Evolutionary conservation across 2,329 filamentous ascomycete genomes (phyloP).

Genomic region (Lasiodiplodia theobromae): DNA sequence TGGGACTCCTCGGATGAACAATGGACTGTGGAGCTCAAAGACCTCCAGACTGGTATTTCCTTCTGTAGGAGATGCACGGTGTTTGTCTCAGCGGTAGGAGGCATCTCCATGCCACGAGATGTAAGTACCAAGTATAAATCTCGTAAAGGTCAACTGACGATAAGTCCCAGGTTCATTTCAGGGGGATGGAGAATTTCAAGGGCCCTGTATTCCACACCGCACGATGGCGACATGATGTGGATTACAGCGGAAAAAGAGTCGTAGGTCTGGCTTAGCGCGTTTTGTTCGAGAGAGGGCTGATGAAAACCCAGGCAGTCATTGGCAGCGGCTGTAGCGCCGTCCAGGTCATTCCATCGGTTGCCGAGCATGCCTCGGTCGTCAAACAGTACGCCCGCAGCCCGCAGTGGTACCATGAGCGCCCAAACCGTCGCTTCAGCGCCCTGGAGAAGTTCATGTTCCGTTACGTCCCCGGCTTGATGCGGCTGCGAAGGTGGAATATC

Average conservation of each 20-base stretch:
- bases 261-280: conserved; percentile 3
- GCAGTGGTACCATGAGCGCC: conserved; percentile 47
- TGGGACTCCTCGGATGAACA: conserved; percentile 32
- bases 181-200: conserved; percentile 39
- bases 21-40: not conserved
- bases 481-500: conserved; percentile 29
- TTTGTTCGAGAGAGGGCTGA: not conserved
- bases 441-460: conserved; percentile 41
- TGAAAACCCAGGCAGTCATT: conserved; percentile 34
- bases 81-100: conserved; percentile 43
- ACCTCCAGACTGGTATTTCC: conserved; percentile 13
- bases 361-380: conserved; percentile 29
- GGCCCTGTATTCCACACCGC: conserved; percentile 42
- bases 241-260: conserved; percentile 38
- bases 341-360: conserved; percentile 35
- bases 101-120: conserved; percentile 39
- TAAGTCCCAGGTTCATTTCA: conserved; percentile 31
- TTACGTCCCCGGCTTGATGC: conserved; percentile 45
- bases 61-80: conserved; percentile 37
- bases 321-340: conserved; percentile 44
- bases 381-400: conserved; percentile 39
- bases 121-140: conserved; percentile 18
- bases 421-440: conserved; percentile 40
- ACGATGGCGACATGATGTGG: conserved; percentile 38
- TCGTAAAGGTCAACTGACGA: not conserved